Evolutionary conservation across 169 alveolate genomes (phyloP), one percentile per base, ranked within the genome.

Genomic region (Cryptosporidium sp.): DNA sequence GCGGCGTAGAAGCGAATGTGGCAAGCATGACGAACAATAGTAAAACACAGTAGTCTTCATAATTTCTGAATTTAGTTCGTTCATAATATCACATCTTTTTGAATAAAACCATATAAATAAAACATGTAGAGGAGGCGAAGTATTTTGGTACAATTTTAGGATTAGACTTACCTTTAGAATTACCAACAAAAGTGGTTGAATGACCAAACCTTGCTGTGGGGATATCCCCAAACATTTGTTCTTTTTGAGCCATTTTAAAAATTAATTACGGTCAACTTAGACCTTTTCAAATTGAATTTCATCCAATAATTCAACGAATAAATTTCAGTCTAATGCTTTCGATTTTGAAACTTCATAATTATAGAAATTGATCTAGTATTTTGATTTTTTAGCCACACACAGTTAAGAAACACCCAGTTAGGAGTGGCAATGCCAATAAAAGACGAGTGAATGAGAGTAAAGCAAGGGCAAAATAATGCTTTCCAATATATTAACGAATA

Each of bases 141-240:
- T 56, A 26, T 3, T 23, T 26, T 3, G 39, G 35, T 56, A 37
- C 12, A 37, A 23, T 65, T 65, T 35, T 65, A 9, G 10, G 18
- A 26, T 56, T 26, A 16, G 21, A 80, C 89, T 35, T 80, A 80
- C 89, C 89, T 87, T 95, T 96, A 7, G 96, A 94, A 62, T 93
- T 95, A 4, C 98, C 97, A 26, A 98, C 96, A 70, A 95, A 92
- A 45, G 99, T 97, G 14, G 98, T 96, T 29, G 99, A 97, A 87
- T 98, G 99, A 4, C 99, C 99, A 87, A 98, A 98, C 67, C 99
- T 93, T 23, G 99, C 97, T 31, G 95, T 94, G 53, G 99, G 99
- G 56, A 96, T 92, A 48, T 98, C 98, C 69, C 99, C 99, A 42
- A 80, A 80, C 89, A 80, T 80, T 60, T 80, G 89, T 65, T 80